Evolutionary conservation across 1,284 basidiomycete genomes (phyloP).

Genomic region (Leccinum cinnamomeum): DNA sequence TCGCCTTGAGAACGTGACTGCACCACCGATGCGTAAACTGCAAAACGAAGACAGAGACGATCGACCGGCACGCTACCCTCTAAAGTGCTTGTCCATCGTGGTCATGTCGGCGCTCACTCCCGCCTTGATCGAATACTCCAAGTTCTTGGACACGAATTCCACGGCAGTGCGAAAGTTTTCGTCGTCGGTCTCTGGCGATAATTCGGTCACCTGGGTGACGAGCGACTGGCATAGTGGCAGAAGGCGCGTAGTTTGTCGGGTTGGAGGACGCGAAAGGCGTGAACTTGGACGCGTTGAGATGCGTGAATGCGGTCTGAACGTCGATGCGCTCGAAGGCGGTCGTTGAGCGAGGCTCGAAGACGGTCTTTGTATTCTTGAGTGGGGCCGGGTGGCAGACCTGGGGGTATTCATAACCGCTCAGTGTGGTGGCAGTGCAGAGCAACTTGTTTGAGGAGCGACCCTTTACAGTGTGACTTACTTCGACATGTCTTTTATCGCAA

Average conservation of each 20-base stretch:
- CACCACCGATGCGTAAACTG: slow-evolving; percentile 16
- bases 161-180: slow-evolving; percentile 50
- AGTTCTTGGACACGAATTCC: slow-evolving; percentile 52
- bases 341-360: slow-evolving; percentile 34
- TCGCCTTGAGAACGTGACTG: slow-evolving; percentile 67
- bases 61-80: slow-evolving; percentile 45
- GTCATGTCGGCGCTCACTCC: slow-evolving; percentile 55
- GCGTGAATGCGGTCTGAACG: slow-evolving; percentile 51
- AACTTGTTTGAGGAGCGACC: background rate
- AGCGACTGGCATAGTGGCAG: slow-evolving; percentile 54
- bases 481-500: slow-evolving; percentile 22
- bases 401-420: slow-evolving; percentile 25
- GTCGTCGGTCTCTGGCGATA: slow-evolving; percentile 39
- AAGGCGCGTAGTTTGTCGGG: slow-evolving; percentile 49
- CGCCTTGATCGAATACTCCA: slow-evolving; percentile 54
- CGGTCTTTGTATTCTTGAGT: slow-evolving; percentile 34
- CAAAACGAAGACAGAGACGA: slow-evolving; percentile 1
- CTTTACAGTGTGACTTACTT: background rate
- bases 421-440: slow-evolving; percentile 21
- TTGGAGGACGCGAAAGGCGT: slow-evolving; percentile 45
- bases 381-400: slow-evolving; percentile 18
- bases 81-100: slow-evolving; percentile 54
- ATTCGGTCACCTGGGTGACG: slow-evolving; percentile 51
- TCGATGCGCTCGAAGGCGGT: slow-evolving; percentile 39
- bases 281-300: slow-evolving; percentile 53